Percentiles rank a stretch among this genome's conserved stretches.
Evolutionary conservation across 768 basidiomycete species (phyloP).

Genomic region (Coprinopsis marcescibilis): DNA sequence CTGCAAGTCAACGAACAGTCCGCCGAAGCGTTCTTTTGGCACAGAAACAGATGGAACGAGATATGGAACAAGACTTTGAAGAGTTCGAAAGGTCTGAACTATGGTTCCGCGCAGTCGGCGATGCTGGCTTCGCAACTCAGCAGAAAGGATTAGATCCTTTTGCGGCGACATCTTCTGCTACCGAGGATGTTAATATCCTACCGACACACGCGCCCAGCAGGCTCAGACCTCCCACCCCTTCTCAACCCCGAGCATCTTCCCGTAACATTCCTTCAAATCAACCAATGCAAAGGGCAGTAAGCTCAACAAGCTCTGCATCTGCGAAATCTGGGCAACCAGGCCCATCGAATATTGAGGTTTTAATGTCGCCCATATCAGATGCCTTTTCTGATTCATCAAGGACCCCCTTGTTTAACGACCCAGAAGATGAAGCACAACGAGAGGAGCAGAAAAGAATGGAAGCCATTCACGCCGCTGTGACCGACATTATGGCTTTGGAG

Average conservation of each 20-base stretch:
- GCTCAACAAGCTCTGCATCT: slow-evolving; percentile 35
- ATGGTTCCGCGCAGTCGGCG: slow-evolving; percentile 85
- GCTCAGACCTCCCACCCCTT: slow-evolving; percentile 1
- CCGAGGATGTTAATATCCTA: too few species aligned
- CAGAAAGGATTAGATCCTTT: slow-evolving; percentile 20
- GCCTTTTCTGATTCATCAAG: slow-evolving; percentile 44
- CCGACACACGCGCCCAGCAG: slow-evolving; percentile 11
- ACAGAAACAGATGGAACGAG: slow-evolving; percentile 79
- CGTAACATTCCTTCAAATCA: background rate
- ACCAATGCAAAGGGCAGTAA: slow-evolving; percentile 34
- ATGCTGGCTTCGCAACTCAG: slow-evolving; percentile 41
- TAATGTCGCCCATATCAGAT: slow-evolving; percentile 69
- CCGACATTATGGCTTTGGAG: slow-evolving; percentile 90
- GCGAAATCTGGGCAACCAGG: slow-evolving; percentile 13
- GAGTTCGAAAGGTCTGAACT: slow-evolving; percentile 85
- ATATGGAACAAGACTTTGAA: slow-evolving; percentile 91
- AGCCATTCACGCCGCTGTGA: slow-evolving; percentile 93
- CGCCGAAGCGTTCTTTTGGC: slow-evolving; percentile 77
- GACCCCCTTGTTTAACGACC: slow-evolving; percentile 77
- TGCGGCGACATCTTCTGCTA: slow-evolving; percentile 4
- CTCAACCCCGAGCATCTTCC: slow-evolving; percentile 15
- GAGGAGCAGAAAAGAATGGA: slow-evolving; percentile 86
- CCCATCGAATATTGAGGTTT: slow-evolving; percentile 66
- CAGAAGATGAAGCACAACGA: slow-evolving; percentile 63
- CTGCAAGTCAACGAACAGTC: slow-evolving; percentile 46